Base-by-base conservation (phyloP, 768 basidiomycete genomes). In the Tulasnella sp. region DNA sequence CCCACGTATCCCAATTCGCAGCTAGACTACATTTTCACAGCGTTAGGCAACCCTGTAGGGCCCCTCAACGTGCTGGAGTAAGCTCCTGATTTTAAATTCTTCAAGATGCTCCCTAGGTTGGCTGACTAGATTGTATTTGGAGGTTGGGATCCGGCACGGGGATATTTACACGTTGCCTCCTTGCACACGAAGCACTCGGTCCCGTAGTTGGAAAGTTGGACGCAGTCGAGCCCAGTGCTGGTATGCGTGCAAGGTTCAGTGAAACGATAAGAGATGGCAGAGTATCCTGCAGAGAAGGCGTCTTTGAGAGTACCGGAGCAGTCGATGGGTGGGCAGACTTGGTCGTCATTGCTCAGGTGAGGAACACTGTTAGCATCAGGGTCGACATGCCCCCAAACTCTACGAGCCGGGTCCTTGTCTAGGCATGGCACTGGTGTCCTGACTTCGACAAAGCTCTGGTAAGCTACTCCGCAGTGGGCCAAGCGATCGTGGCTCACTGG, bases 371-470 rank as follows among this genome's bases (percentile, higher is more conserved):
- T 39, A 46, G 21, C 21, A 12, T 15, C 57, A 46, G n/a, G n/a
- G n/a, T 21, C 27, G 21, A 41, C 6, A 19, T 49, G 17, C 17
- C 23, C 17, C 9, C 29, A 42, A 19, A 1, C 27, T 49, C 62
- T 21, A 14, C 40, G 21, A 41, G n/a, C n/a, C n/a, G n/a, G n/a
- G n/a, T n/a, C n/a, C 62, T 53, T 52, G 64, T 59, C 46, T 66
- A 93, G 82, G 93, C 93, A 14, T 96, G 83, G 68, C 93, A 97
- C 71, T 97, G 93, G 93, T 86, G 86, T 61, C 84, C 83, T 8
- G 78, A 92, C 66, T 84, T 81, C 65, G 76, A 80, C 43, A 73
- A 71, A 51, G 89, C 92, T 0, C 75, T 79, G 17, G 70, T 70
- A 62, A 62, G 69, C 67, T 19, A 17, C 6, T 34, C 27, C 21